phyloP scores from a whole-genome alignment of 768 basidiomycete species.

The Trametes elegans region DNA sequence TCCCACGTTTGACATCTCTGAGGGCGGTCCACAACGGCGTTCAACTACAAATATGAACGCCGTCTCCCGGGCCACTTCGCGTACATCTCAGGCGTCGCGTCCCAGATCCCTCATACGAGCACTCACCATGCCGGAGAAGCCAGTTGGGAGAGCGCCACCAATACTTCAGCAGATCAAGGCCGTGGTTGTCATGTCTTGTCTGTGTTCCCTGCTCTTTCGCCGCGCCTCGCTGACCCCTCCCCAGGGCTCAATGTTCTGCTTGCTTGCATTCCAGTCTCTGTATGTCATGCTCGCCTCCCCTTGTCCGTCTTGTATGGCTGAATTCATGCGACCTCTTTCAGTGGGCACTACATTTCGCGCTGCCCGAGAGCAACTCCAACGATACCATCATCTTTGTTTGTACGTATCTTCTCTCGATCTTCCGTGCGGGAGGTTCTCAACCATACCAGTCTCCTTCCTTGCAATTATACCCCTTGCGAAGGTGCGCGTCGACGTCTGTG shows the following conservation, averaged over 20 bases:
- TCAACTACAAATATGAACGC: constrained; percentile 15
- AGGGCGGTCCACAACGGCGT: neutral
- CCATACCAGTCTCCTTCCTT: constrained; percentile 60
- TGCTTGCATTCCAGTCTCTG: constrained; percentile 70
- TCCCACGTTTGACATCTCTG: constrained; percentile 1
- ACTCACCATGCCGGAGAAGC: constrained; percentile 17
- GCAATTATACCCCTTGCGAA: constrained; percentile 86
- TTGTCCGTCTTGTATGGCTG: constrained; percentile 16
- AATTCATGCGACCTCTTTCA: constrained; percentile 26
- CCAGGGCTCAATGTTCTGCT: constrained; percentile 72
- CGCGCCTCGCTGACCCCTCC: neutral
- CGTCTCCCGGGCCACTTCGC: neutral
- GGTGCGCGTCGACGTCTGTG: constrained; percentile 32
- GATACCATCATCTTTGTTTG: constrained; percentile 73
- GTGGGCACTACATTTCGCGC: constrained; percentile 73
- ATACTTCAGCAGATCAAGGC: constrained; percentile 47
- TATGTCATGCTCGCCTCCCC: constrained; percentile 30
- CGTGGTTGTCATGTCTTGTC: constrained; percentile 59
- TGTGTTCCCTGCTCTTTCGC: constrained; percentile 17
- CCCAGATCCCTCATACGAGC: neutral
- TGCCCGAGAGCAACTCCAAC: constrained; percentile 37
- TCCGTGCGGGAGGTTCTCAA: neutral
- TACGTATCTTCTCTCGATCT: constrained; percentile 36
- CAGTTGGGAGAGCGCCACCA: constrained; percentile 45
- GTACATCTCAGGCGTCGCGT: constrained; percentile 2